A percentile compares a stretch with the other conserved stretches of the same genome.
Evolutionary conservation across 2,329 filamentous ascomycete species (phyloP).

Genomic region (Fusarium sp.): DNA sequence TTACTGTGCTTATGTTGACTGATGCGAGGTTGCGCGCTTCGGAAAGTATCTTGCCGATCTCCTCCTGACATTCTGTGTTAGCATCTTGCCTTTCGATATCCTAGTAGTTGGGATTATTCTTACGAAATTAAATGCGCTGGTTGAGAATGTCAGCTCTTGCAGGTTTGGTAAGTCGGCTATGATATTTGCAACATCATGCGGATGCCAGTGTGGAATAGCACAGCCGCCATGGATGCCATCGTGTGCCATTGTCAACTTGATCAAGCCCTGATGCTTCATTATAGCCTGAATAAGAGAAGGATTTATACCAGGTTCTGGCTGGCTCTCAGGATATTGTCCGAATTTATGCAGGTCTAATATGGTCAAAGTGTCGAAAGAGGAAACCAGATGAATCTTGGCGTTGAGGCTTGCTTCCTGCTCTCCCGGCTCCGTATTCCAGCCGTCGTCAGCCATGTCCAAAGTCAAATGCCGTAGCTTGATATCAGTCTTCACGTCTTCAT

Average conservation of each 20-base stretch:
- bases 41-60: conserved; percentile 25
- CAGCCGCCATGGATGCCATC: neutral
- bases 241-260: conserved; percentile 17
- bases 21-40: conserved; percentile 10
- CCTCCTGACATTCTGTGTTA: conserved; percentile 3
- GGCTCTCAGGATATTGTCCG: neutral
- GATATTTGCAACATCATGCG: conserved; percentile 17
- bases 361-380: conserved; percentile 35
- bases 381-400: conserved; percentile 18
- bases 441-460: neutral
- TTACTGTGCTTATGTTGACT: conserved; percentile 14
- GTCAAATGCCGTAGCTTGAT: conserved; percentile 20
- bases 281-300: conserved; percentile 26
- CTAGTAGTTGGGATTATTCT: fast-evolving
- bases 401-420: neutral
- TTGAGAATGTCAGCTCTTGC: conserved; percentile 23
- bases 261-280: conserved; percentile 34
- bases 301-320: conserved; percentile 15
- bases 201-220: conserved; percentile 24
- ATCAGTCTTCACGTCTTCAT: neutral
- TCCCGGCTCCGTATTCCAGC: neutral
- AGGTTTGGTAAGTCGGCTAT: conserved; percentile 27
- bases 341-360: conserved; percentile 14
- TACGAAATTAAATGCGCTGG: conserved; percentile 22
- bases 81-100: neutral